phyloP scores from a whole-genome alignment of 2,329 filamentous ascomycete species.

The Arthrobotrys sphaeroides region DNA sequence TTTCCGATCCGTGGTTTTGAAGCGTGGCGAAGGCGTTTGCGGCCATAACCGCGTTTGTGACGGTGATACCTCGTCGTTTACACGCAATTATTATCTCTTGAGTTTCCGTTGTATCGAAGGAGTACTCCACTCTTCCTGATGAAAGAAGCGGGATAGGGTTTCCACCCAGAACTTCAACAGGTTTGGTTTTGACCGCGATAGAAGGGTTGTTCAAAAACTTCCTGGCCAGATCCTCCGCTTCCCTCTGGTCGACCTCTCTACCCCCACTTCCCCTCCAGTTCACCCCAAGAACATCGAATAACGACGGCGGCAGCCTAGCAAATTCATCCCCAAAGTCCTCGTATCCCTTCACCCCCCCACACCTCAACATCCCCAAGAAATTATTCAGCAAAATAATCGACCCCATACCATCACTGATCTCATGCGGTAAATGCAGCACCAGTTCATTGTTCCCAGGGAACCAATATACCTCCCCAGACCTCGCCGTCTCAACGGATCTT shows the following conservation, averaged over 20 bases:
- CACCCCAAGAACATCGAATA: not conserved
- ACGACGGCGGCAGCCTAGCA: not conserved
- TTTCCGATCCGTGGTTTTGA: not conserved
- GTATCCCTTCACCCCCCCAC: not conserved
- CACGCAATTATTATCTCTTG: not conserved
- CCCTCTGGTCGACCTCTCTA: too few relatives aligned
- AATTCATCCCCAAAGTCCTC: not conserved
- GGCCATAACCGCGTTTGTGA: constrained; percentile 3
- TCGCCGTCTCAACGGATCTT: not conserved
- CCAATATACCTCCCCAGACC: constrained; percentile 1
- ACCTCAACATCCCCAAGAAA: not conserved
- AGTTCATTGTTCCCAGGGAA: not conserved
- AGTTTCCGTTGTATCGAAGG: not conserved
- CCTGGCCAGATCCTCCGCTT: not conserved
- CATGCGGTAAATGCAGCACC: constrained; percentile 16
- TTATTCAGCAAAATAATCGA: constrained; percentile 20
- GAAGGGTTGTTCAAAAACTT: not conserved
- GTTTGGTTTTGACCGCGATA: not conserved
- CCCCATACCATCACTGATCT: constrained; percentile 17
- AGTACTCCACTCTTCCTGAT: not conserved
- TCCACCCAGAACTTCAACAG: not conserved
- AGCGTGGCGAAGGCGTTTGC: not conserved
- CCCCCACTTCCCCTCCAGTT: not conserved
- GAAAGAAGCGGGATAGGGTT: not conserved
- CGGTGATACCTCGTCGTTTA: not conserved